Base-by-base conservation (phyloP, 495 filamentous ascomycete genomes). In the Trichoderma reesei region DNA sequence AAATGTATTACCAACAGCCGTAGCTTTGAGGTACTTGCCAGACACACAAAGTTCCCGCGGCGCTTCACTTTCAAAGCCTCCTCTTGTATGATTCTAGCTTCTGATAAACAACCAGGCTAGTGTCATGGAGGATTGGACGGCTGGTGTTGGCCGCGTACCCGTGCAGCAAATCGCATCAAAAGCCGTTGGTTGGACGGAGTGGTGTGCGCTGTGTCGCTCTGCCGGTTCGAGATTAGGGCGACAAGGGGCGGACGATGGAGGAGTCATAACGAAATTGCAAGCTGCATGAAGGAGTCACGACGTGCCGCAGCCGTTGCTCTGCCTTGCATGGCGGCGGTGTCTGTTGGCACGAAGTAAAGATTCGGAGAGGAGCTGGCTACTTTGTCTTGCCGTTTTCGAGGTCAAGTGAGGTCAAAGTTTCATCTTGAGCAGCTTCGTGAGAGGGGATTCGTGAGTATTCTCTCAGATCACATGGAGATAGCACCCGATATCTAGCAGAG, bases 131-230 rank as follows among this genome's bases (percentile, higher is more conserved):
- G 26, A 26, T 26, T 26, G 41, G 41, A 44, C 41, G n/a, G 41
- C 41, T 44, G 26, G 26, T 26, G 26, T 26, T 26, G 26, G 26
- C 26, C 26, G 26, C 26, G 26, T 26, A 26, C 26, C 26, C 26
- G 26, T 26, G 26, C 51, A 56, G 11, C 51, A 56, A 56, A 56
- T 56, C 51, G 51, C 26, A 56, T 56, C 26, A 48, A 20, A 48
- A 18, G 44, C 44, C 44, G 44, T 18, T n/a, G 4, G 18, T 0
- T 16, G 16, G 44, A 48, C 8, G n/a, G 44, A 20, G 44, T 33
- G 13, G 14, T 56, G 26, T 26, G 1, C 1, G 26, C 26, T 26
- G 26, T 26, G 26, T 0, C 1, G 51, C 51, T 34, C 20, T 56
- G 26, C 51, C 11, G 31, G 8, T 56, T 56, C 34, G 51, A 10